Evolutionary conservation across 1,284 basidiomycete species (phyloP).

Genomic region (Sanguinoderma infundibulare): DNA sequence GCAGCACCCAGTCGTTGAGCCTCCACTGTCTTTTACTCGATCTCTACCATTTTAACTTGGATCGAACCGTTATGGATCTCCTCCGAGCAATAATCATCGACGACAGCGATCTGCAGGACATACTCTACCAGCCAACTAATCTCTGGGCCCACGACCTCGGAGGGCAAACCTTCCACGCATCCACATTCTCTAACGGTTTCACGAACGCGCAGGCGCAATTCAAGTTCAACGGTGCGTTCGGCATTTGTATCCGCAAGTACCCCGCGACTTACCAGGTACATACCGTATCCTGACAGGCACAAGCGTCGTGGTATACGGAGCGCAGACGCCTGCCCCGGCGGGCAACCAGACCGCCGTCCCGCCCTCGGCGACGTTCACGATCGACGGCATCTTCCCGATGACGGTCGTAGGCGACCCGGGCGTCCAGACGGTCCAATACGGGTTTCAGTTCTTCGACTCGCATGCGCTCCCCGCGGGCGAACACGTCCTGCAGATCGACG

Average conservation of each 20-base stretch:
- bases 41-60: too few species aligned
- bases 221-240: slow-evolving; percentile 12
- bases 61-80: not conserved
- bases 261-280: not conserved
- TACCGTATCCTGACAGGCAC: not conserved
- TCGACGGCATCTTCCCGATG: slow-evolving; percentile 7
- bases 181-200: slow-evolving; percentile 7
- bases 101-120: slow-evolving; percentile 10
- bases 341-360: not conserved
- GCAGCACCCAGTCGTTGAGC: not conserved
- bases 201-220: slow-evolving; percentile 9
- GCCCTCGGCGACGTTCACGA: slow-evolving; percentile 5
- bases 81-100: slow-evolving; percentile 8
- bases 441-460: slow-evolving; percentile 4
- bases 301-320: slow-evolving; percentile 5
- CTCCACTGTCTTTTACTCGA: not conserved
- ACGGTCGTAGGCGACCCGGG: slow-evolving; percentile 5
- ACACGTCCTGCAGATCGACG: slow-evolving; percentile 13
- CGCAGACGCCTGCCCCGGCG: not conserved
- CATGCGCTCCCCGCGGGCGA: not conserved
- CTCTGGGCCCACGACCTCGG: slow-evolving; percentile 1
- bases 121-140: slow-evolving; percentile 4
- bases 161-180: not conserved
- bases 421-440: not conserved
- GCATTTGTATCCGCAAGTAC: not conserved